Conservation (phyloP, 1,284 basidiomycete genomes). For the Trichosporon sp. region DNA sequence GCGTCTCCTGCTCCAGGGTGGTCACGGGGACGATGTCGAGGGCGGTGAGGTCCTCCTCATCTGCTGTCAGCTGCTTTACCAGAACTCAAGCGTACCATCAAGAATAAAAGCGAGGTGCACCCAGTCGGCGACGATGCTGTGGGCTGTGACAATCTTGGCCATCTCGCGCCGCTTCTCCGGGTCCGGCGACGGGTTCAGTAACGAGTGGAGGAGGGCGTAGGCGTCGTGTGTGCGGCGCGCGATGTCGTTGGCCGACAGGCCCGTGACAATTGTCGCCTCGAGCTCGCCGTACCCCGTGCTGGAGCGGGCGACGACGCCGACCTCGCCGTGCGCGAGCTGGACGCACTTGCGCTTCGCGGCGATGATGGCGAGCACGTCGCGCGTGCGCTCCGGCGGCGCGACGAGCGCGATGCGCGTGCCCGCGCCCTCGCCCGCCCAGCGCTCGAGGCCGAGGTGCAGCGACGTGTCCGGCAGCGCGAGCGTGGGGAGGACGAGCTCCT, state of each 20-base stretch:
- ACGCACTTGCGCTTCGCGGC: slow-evolving; percentile 28
- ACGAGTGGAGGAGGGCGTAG: slow-evolving; percentile 28
- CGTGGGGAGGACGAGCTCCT: slow-evolving; percentile 40
- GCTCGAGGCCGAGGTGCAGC: slow-evolving; percentile 35
- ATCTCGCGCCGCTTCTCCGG: slow-evolving; percentile 22
- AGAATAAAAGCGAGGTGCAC: slow-evolving; percentile 29
- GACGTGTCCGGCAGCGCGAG: slow-evolving; percentile 35
- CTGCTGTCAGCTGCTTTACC: slow-evolving; percentile 9
- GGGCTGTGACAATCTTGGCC: slow-evolving; percentile 23
- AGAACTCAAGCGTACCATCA: slow-evolving; percentile 11
- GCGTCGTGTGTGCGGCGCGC: slow-evolving; percentile 15
- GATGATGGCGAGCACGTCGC: slow-evolving; percentile 26
- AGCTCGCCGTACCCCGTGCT: slow-evolving; percentile 13
- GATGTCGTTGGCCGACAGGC: slow-evolving; percentile 18
- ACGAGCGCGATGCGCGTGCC: slow-evolving; percentile 28
- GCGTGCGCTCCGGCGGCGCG: slow-evolving; percentile 23
- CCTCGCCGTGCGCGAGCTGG: slow-evolving; percentile 26
- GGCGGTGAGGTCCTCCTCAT: slow-evolving; percentile 1
- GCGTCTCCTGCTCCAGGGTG: slow-evolving; percentile 8
- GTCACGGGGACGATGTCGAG: slow-evolving; percentile 13
- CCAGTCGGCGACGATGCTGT: slow-evolving; percentile 25
- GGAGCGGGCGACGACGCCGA: slow-evolving; percentile 27
- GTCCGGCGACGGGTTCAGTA: slow-evolving; percentile 28
- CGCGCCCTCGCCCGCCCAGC: slow-evolving; percentile 18
- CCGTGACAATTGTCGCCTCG: slow-evolving; percentile 26